Evolutionary conservation across 164 flowering plant species (phyloP).

Genomic region (Pachysandra terminalis): DNA sequence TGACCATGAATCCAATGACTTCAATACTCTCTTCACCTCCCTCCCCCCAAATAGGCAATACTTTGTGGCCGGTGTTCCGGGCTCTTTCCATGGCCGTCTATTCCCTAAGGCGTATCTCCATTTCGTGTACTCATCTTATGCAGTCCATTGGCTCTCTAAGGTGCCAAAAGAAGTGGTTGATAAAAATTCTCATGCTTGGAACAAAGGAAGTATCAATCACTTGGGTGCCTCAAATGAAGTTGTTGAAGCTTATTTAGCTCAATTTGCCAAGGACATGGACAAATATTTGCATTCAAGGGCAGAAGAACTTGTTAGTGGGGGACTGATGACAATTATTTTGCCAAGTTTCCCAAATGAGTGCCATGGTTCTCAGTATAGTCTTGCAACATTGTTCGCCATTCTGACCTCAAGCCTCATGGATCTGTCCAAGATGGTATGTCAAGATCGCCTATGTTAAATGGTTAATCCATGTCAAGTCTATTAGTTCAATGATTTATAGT

Average conservation of each 20-base stretch:
- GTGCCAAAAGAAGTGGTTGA: background rate
- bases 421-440: background rate
- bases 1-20: background rate
- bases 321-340: background rate
- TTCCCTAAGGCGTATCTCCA: background rate
- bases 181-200: conserved; percentile 2
- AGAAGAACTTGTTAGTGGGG: conserved; percentile 5
- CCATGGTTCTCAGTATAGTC: background rate
- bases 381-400: background rate
- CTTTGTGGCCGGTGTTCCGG: background rate
- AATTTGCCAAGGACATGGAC: conserved; percentile 1
- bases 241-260: conserved; percentile 9
- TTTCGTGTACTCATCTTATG: background rate
- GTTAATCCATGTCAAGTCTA: too few species aligned
- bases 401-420: background rate
- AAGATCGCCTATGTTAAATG: too few species aligned
- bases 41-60: background rate
- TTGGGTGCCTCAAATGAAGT: too few species aligned
- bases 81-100: background rate
- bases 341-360: background rate
- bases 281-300: background rate
- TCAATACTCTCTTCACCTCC: too few species aligned
- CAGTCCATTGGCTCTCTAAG: background rate
- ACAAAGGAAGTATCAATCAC: conserved; percentile 2
- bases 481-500: too few species aligned